phyloP scores from a whole-genome alignment of 1,284 basidiomycete genomes.

The Uromyces viciae-fabae region DNA sequence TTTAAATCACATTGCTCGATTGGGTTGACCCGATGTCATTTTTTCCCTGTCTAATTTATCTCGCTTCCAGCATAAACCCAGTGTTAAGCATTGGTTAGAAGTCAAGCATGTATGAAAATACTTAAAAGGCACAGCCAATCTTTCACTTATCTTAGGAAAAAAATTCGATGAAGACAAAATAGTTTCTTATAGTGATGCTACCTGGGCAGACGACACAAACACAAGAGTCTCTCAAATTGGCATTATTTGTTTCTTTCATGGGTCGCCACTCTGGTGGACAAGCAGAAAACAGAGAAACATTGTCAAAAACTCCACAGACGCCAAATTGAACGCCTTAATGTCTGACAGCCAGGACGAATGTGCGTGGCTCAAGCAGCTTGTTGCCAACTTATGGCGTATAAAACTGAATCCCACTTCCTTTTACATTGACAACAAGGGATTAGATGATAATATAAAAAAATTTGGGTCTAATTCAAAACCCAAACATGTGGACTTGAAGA shows the following conservation, averaged over 20 bases:
- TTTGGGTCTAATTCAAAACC: not conserved
- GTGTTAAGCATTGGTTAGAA: not conserved
- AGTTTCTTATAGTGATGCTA: not conserved
- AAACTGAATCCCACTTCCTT: not conserved
- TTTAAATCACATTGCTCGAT: not conserved
- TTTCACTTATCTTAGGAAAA: not conserved
- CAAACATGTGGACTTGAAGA: not conserved
- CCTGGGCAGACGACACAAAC: not conserved
- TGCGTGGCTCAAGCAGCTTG: not conserved
- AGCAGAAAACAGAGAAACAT: constrained; percentile 3
- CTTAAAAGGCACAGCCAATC: not conserved
- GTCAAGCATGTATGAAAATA: not conserved
- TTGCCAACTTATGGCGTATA: not conserved
- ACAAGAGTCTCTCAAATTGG: not conserved
- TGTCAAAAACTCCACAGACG: not conserved
- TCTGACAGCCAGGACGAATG: not conserved
- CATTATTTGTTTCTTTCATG: not conserved
- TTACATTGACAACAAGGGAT: not conserved
- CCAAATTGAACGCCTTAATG: not conserved
- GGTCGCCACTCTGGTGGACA: not conserved
- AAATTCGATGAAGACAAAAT: too few species aligned
- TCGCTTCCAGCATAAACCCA: not conserved
- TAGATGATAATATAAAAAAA: not conserved
- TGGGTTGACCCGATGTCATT: not conserved
- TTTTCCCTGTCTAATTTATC: not conserved